Evolutionary conservation across 805 yeast species (phyloP).

Genomic region (Clavispora santaluciae): DNA sequence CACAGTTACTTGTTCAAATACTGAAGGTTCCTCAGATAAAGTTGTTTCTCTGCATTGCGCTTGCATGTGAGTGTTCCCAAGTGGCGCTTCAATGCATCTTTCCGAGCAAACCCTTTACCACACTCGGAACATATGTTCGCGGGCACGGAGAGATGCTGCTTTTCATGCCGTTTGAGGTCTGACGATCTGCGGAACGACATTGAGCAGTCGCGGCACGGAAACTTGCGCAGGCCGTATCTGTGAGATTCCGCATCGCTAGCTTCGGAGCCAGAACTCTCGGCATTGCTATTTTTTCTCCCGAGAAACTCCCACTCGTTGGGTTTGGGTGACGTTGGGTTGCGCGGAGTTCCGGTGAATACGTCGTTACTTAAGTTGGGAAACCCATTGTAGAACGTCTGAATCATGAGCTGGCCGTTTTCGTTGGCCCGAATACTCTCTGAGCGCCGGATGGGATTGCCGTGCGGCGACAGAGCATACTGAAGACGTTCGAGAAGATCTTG

Average conservation of each 20-base stretch:
- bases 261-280: slow-evolving; percentile 2
- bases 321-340: slow-evolving; percentile 2
- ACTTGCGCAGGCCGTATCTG: slow-evolving; percentile 30
- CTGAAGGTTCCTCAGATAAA: slow-evolving; percentile 31
- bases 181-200: slow-evolving; percentile 63
- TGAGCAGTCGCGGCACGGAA: slow-evolving; percentile 55
- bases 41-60: slow-evolving; percentile 56
- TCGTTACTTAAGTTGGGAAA: slow-evolving; percentile 43
- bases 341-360: slow-evolving; percentile 22
- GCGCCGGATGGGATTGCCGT: slow-evolving; percentile 44
- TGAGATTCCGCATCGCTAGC: not conserved
- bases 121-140: slow-evolving; percentile 74
- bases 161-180: slow-evolving; percentile 70
- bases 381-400: slow-evolving; percentile 35
- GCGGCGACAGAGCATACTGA: slow-evolving; percentile 56
- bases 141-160: slow-evolving; percentile 65
- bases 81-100: slow-evolving; percentile 77
- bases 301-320: slow-evolving; percentile 35
- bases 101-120: slow-evolving; percentile 80
- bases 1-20: slow-evolving; percentile 7
- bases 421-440: slow-evolving; percentile 31
- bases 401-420: slow-evolving; percentile 38
- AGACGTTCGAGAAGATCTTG: slow-evolving; percentile 52
- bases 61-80: slow-evolving; percentile 70
- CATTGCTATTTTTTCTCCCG: slow-evolving; percentile 7